Evolutionary conservation across 805 yeast species (phyloP), one percentile per base, ranked within the genome.

Genomic region (Pichia pseudocactophila): DNA sequence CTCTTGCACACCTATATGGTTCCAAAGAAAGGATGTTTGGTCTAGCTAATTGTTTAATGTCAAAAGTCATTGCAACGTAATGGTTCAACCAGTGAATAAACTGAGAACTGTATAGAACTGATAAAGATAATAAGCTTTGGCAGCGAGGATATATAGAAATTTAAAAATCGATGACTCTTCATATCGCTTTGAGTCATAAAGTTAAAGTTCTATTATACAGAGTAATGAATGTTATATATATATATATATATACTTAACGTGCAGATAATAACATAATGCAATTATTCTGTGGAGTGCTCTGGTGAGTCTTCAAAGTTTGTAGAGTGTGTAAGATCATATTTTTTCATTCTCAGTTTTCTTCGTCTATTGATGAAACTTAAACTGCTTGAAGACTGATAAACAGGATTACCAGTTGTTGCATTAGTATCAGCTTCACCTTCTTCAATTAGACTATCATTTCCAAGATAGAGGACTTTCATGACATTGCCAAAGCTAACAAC

Each of bases 1-100:
- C 98, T 64, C 98, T 71, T 4, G 98, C 98, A 63, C 98, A 92
- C 41, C 95, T 74, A 62, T 92, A 92, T 8, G 98, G 97, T 66
- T 83, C 88, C 43, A 92, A 69, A 3, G 74, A 64, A 45, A 76
- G 71, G 45, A 92, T 87, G 53, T 90, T 92, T 17, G 96, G 95
- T 62, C 98, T 73, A 2, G 85, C 82, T 28, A 88, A 64, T 7
- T 72, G 68, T 34, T 68, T 62, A 26, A 81, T 58, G 51, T 78
- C 71, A 54, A 80, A 76, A 8, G 67, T 58, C 72, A 69, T 68
- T 12, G 13, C 25, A 6, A 22, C n/a, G n/a, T n/a, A n/a, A n/a
- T n/a, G n/a, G n/a, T n/a, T n/a, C n/a, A n/a, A n/a, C n/a, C n/a
- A n/a, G n/a, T n/a, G n/a, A n/a, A n/a, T n/a, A n/a, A n/a, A n/a